Evolutionary conservation across 495 filamentous ascomycete species (phyloP).

Genomic region (Rhizodiscina lignyota): DNA sequence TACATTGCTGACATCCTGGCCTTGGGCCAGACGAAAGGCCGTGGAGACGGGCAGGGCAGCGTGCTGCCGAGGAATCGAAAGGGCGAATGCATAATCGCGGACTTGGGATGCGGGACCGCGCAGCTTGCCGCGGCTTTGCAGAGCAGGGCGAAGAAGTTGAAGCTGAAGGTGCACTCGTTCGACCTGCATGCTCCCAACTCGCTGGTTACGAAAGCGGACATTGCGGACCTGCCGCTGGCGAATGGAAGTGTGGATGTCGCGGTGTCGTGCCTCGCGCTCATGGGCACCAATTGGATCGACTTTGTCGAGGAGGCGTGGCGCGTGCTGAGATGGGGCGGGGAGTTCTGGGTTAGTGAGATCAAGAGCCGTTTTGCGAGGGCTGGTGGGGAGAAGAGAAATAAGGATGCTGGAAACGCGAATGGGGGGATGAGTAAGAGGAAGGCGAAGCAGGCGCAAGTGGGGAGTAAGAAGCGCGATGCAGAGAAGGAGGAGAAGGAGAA

Average conservation of each 20-base stretch:
- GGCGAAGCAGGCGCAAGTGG: slow-evolving; percentile 35
- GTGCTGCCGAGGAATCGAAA: slow-evolving; percentile 26
- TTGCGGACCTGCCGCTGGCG: slow-evolving; percentile 59
- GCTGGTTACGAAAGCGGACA: slow-evolving; percentile 74
- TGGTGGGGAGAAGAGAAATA: neutral
- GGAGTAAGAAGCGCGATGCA: slow-evolving; percentile 19
- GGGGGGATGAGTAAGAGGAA: slow-evolving; percentile 23
- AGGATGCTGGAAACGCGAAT: slow-evolving; percentile 22
- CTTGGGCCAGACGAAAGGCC: slow-evolving; percentile 27
- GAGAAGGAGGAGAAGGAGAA: slow-evolving; percentile 26
- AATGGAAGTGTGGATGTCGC: slow-evolving; percentile 65
- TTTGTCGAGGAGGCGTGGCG: slow-evolving; percentile 93
- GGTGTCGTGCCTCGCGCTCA: slow-evolving; percentile 87
- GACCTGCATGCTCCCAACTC: slow-evolving; percentile 33
- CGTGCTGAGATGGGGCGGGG: slow-evolving; percentile 75
- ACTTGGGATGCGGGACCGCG: slow-evolving; percentile 71
- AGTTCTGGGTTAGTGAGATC: slow-evolving; percentile 93
- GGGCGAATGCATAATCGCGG: slow-evolving; percentile 59
- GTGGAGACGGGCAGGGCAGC: slow-evolving; percentile 8
- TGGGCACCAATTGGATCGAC: slow-evolving; percentile 96
- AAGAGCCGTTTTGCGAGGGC: slow-evolving; percentile 61
- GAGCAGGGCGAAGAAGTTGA: slow-evolving; percentile 35
- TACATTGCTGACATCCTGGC: slow-evolving; percentile 53
- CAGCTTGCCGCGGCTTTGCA: slow-evolving; percentile 44
- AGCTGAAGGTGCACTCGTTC: slow-evolving; percentile 50